Evolutionary conservation across 495 filamentous ascomycete genomes (phyloP).

Genomic region (Bacidia gigantensis): DNA sequence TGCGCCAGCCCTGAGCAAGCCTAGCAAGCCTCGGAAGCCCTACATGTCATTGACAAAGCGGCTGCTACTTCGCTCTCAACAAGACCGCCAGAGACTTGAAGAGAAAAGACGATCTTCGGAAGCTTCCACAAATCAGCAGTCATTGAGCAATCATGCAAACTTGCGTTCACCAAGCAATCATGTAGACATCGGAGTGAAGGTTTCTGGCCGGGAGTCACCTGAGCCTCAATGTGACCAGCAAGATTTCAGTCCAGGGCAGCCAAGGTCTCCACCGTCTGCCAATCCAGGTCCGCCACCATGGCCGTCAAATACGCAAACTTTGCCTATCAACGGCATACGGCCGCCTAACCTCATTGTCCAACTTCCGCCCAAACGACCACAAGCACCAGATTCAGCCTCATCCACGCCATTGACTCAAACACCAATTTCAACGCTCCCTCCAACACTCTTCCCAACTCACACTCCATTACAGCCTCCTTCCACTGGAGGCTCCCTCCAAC

Average conservation of each 20-base stretch:
- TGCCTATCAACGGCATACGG: constrained; percentile 22
- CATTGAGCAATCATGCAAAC: neutral
- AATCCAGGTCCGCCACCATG: constrained; percentile 19
- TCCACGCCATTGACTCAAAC: constrained; percentile 25
- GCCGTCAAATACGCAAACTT: constrained; percentile 28
- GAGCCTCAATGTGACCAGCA: neutral
- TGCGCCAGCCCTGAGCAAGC: neutral
- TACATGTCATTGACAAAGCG: constrained; percentile 29
- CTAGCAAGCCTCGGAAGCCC: constrained; percentile 18
- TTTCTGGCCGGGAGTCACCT: constrained; percentile 7
- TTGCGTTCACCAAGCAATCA: constrained; percentile 7
- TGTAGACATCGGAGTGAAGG: constrained; percentile 27
- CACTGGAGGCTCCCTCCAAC: constrained; percentile 27
- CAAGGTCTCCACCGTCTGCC: neutral
- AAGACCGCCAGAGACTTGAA: constrained; percentile 28
- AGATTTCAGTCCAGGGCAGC: neutral
- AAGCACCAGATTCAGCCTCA: constrained; percentile 13
- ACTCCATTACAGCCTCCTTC: constrained; percentile 14
- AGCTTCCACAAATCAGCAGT: neutral
- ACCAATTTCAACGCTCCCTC: constrained; percentile 24
- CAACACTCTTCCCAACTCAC: constrained; percentile 17
- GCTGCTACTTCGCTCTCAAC: constrained; percentile 31
- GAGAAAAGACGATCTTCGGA: constrained; percentile 14
- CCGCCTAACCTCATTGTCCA: constrained; percentile 26
- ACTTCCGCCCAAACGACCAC: constrained; percentile 24